Evolutionary conservation across 352 stramenopile genomes (phyloP), one percentile per base, ranked within the genome.

Genomic region (Pythium phragmitis): DNA sequence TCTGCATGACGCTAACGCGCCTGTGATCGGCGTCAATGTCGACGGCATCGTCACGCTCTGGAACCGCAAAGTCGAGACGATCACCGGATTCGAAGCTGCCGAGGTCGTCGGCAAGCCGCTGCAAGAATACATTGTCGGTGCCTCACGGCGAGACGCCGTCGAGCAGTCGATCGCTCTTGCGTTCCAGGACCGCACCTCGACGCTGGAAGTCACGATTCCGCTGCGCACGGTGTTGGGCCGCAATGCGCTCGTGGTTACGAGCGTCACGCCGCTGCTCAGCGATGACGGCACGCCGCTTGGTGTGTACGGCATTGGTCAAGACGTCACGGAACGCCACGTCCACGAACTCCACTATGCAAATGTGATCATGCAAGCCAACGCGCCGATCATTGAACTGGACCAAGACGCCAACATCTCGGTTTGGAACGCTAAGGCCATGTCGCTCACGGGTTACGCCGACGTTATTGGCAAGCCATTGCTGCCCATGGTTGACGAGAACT

Each of bases 351-450:
- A 92, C 63, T 88, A 89, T 42, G 76, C 75, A 5, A 70, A 75
- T 3, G 77, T 94, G 16, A 85, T 94, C 70, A 89, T 89, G 70
- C 79, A 87, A 48, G 83, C 83, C 13, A 92, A 92, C 59, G 77
- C 80, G 50, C 79, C 84, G 3, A 92, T 92, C 30, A 87, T 94
- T 57, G 85, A 89, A 57, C 71, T 92, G 37, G 83, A 94, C 63
- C 79, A 78, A 56, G 72, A 92, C n/a, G 82, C 74, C 0, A 74
- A 81, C 52, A 85, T 91, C 50, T 87, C 75, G 17, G 77, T 87
- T 39, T 91, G 82, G 82, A 91, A 91, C 56, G 66, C 64, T 48
- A 87, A 84, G 62, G 75, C 78, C 16, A 75, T 65, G 14, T 76
- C 73, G 13, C 76, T 90, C 66, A 90, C 77, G 28, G 80, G 80